phyloP scores from a whole-genome alignment of 257 asterid species.

The Phtheirospermum japonicum region DNA sequence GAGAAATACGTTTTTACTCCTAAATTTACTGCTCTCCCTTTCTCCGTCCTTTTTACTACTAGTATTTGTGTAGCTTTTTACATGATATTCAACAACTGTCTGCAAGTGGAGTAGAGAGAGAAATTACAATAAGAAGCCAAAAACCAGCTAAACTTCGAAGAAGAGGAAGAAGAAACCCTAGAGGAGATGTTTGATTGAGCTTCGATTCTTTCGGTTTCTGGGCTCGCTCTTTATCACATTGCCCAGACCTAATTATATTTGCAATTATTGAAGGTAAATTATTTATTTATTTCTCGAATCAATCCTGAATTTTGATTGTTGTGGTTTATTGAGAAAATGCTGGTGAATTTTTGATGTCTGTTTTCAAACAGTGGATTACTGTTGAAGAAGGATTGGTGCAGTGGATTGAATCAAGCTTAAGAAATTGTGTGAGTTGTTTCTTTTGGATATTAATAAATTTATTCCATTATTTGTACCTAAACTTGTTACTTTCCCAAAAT shows the following conservation, averaged over 20 bases:
- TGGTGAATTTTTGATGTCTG: slow-evolving; percentile 1
- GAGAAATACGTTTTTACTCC: too few relatives aligned
- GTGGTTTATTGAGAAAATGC: slow-evolving; percentile 19
- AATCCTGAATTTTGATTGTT: slow-evolving; percentile 22
- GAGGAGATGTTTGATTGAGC: slow-evolving; percentile 23
- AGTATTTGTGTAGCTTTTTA: neutral
- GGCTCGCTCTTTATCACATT: slow-evolving; percentile 37
- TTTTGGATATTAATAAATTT: slow-evolving; percentile 18
- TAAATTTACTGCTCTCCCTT: neutral
- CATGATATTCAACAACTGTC: slow-evolving; percentile 33
- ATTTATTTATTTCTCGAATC: slow-evolving; percentile 25
- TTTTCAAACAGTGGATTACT: slow-evolving; percentile 6
- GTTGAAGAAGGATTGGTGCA: slow-evolving; percentile 15
- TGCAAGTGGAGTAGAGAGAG: slow-evolving; percentile 32
- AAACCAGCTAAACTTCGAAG: slow-evolving; percentile 9
- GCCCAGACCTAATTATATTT: slow-evolving; percentile 38
- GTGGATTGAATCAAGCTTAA: slow-evolving; percentile 27
- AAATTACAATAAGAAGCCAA: slow-evolving; percentile 28
- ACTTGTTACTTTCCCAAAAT: too few relatives aligned
- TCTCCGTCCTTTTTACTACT: neutral
- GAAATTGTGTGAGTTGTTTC: slow-evolving; percentile 8
- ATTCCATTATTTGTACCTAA: slow-evolving; percentile 11
- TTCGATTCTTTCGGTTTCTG: slow-evolving; percentile 23
- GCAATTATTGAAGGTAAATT: slow-evolving; percentile 41
- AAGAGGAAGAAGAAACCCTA: slow-evolving; percentile 31